Conservation (phyloP, 2,329 filamentous ascomycete species). For the Colletotrichum simmondsii region DNA sequence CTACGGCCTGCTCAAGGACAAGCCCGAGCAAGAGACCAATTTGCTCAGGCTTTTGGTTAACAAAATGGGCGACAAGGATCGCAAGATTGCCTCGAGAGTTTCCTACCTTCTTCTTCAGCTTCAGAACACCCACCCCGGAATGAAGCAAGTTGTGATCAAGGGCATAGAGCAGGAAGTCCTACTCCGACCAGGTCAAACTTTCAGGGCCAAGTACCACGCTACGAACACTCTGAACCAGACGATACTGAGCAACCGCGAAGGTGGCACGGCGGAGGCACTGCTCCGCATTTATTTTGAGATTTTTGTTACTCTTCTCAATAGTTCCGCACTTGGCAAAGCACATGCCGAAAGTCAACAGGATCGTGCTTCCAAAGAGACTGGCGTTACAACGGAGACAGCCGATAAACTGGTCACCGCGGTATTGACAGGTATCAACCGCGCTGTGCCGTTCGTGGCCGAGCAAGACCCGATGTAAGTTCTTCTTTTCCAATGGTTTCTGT, state of each 20-base stretch:
- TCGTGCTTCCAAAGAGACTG: constrained; percentile 26
- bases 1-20: constrained; percentile 91
- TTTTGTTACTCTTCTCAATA: constrained; percentile 84
- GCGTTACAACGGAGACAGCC: constrained; percentile 70
- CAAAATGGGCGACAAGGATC: constrained; percentile 94
- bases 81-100: constrained; percentile 93
- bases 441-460: constrained; percentile 89
- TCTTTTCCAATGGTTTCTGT: constrained; percentile 38
- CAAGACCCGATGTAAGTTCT: constrained; percentile 76
- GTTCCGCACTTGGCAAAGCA: constrained; percentile 23
- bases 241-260: constrained; percentile 86
- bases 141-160: constrained; percentile 90
- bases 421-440: constrained; percentile 93
- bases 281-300: constrained; percentile 92
- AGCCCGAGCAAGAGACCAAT: constrained; percentile 97
- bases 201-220: constrained; percentile 93
- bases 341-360: constrained; percentile 8
- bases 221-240: constrained; percentile 98
- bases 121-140: constrained; percentile 87
- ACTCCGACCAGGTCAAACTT: constrained; percentile 86
- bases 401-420: constrained; percentile 95
- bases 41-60: constrained; percentile 91
- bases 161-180: constrained; percentile 89
- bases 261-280: constrained; percentile 81
- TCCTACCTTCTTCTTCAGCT: constrained; percentile 95